These are phyloP conservation scores for Phytophthora kernoviae DNA, from an alignment of 352 stramenopile genomes.

Conservation along the genomic window DNA sequence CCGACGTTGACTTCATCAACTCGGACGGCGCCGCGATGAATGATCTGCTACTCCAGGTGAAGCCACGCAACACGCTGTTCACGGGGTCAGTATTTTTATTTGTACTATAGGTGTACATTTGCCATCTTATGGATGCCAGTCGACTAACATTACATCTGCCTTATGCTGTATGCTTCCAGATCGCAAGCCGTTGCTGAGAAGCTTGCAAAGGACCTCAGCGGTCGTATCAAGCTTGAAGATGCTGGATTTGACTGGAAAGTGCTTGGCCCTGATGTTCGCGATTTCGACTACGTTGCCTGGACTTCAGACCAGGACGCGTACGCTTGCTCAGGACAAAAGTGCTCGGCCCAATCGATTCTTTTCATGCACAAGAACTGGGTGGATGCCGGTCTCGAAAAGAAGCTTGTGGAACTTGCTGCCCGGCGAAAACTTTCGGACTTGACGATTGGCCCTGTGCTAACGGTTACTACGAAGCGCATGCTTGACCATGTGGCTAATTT, in stretches of 20 bases:
- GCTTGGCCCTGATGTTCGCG: conserved; percentile 93
- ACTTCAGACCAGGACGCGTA: conserved; percentile 99
- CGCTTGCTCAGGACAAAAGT: conserved; percentile 98
- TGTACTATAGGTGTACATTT: neutral
- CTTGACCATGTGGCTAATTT: conserved; percentile 92
- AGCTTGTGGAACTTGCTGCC: conserved; percentile 90
- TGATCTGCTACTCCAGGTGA: conserved; percentile 93
- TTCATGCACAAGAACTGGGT: conserved; percentile 99
- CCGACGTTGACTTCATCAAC: conserved; percentile 98
- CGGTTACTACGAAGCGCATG: conserved; percentile 96
- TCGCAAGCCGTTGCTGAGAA: conserved; percentile 94
- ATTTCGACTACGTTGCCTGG: conserved; percentile 98
- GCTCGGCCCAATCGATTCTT: conserved; percentile 97
- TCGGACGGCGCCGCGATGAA: conserved; percentile 95
- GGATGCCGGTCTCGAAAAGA: conserved; percentile 91
- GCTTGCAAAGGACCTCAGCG: conserved; percentile 91
- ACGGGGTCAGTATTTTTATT: conserved; percentile 81
- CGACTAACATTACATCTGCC: conserved; percentile 11
- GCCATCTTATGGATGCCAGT: neutral
- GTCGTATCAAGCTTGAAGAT: conserved; percentile 96
- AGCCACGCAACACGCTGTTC: conserved; percentile 97
- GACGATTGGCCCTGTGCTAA: conserved; percentile 97
- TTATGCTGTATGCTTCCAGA: conserved; percentile 28
- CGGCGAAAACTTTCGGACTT: conserved; percentile 93
- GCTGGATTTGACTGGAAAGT: conserved; percentile 99